phyloP scores from a whole-genome alignment of 805 yeast genomes.

The Starmerella geochares region DNA sequence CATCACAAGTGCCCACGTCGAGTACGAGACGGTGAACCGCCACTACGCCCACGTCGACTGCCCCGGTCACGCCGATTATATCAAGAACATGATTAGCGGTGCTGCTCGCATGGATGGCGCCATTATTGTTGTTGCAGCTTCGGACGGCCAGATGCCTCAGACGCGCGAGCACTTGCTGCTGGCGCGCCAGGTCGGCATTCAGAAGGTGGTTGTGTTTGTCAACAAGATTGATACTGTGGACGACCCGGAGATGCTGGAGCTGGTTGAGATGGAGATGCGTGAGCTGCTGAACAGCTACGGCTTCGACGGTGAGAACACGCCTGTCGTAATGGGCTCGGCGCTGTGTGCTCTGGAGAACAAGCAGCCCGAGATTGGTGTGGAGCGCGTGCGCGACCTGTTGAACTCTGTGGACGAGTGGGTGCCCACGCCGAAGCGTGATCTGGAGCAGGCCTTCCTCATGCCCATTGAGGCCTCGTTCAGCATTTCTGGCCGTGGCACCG shows the following conservation, averaged over 20 bases:
- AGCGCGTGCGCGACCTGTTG: constrained; percentile 72
- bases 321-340: constrained; percentile 98
- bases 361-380: constrained; percentile 82
- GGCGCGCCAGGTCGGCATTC: constrained; percentile 99
- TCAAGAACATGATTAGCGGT: constrained; percentile 98
- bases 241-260: constrained; percentile 98
- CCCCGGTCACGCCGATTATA: constrained; percentile 98
- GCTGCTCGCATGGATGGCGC: constrained; percentile 99
- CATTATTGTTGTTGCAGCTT: constrained; percentile 96
- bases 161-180: constrained; percentile 96
- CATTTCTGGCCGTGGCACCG: constrained; percentile 99
- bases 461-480: constrained; percentile 97
- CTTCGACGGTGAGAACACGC: constrained; percentile 96
- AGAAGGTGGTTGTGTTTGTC: constrained; percentile 91
- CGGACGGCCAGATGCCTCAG: constrained; percentile 99
- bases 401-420: constrained; percentile 88
- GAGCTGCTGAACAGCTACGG: constrained; percentile 85
- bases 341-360: constrained; percentile 85
- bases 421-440: constrained; percentile 94
- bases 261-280: constrained; percentile 99
- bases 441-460: constrained; percentile 92
- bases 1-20: constrained; percentile 95
- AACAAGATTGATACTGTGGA: constrained; percentile 97
- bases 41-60: constrained; percentile 98
- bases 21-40: constrained; percentile 87